Percentiles rank a stretch among this genome's conserved stretches.
phyloP scores from a whole-genome alignment of 805 yeast species.

The Candida michaelii region DNA sequence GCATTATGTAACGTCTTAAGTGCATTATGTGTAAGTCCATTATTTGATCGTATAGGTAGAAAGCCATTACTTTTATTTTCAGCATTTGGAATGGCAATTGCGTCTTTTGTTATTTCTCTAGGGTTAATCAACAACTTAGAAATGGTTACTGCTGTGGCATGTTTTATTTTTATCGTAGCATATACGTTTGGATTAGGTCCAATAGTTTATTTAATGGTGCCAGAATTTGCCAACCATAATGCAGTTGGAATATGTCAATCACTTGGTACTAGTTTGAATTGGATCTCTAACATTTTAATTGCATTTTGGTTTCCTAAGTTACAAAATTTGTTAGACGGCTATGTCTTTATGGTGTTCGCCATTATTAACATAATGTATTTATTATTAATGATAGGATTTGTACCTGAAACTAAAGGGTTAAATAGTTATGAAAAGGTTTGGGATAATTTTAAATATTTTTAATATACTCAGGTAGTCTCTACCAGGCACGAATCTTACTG shows the following conservation, averaged over 20 bases:
- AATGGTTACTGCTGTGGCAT: conserved; percentile 23
- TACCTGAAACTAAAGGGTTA: conserved; percentile 37
- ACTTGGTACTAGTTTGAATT: conserved; percentile 33
- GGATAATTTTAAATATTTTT: conserved; percentile 14
- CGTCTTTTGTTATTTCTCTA: conserved; percentile 25
- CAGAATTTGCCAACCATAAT: conserved; percentile 34
- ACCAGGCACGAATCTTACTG: no score
- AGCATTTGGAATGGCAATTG: conserved; percentile 21
- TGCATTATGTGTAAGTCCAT: conserved; percentile 66
- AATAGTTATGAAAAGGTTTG: conserved; percentile 28
- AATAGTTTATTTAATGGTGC: conserved; percentile 37
- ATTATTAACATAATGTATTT: conserved; percentile 21
- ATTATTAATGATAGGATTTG: conserved; percentile 18
- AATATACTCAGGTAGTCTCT: conserved; percentile 4
- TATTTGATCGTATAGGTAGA: conserved; percentile 74
- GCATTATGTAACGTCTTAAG: conserved; percentile 69
- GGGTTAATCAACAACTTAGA: conserved; percentile 22
- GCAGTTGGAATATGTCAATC: conserved; percentile 36
- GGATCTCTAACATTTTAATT: conserved; percentile 33
- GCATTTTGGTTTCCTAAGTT: conserved; percentile 34
- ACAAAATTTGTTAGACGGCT: conserved; percentile 25
- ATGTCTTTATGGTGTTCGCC: conserved; percentile 30
- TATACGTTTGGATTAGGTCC: conserved; percentile 39
- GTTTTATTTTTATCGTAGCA: conserved; percentile 34
- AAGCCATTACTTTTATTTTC: conserved; percentile 40